Percentiles rank a stretch among this genome's conserved stretches.
Evolutionary conservation across 257 asterid genomes (phyloP).

Genomic region (Jasminum sambac): DNA sequence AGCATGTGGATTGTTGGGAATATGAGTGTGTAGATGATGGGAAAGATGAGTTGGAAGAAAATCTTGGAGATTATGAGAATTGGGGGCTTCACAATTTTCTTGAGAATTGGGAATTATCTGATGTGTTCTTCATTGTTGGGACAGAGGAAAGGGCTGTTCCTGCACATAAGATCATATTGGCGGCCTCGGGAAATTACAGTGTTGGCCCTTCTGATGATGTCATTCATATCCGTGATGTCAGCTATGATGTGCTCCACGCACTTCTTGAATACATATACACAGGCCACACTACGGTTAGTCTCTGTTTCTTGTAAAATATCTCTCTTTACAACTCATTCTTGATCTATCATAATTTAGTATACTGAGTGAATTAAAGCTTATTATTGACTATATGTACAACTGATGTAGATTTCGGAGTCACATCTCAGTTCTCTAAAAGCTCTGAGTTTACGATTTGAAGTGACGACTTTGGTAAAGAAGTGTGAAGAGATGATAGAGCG

Average conservation of each 20-base stretch:
- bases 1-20: conserved; percentile 70
- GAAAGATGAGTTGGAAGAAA: conserved; percentile 67
- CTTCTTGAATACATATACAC: conserved; percentile 81
- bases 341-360: neutral
- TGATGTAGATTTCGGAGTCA: conserved; percentile 68
- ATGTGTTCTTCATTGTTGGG: conserved; percentile 73
- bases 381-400: conserved; percentile 10
- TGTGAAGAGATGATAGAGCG: conserved; percentile 78
- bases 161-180: conserved; percentile 82
- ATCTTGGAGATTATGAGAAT: conserved; percentile 51
- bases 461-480: conserved; percentile 60
- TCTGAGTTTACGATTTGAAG: conserved; percentile 70
- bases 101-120: conserved; percentile 86
- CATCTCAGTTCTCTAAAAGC: conserved; percentile 55
- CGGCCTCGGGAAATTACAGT: conserved; percentile 68
- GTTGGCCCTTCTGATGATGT: conserved; percentile 42
- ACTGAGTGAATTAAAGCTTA: neutral
- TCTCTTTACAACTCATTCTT: neutral
- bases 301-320: conserved; percentile 11
- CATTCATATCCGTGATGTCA: conserved; percentile 51
- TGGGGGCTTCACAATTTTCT: conserved; percentile 84
- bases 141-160: conserved; percentile 73
- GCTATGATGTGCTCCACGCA: conserved; percentile 65
- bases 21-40: conserved; percentile 45
- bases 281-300: conserved; percentile 73